phyloP scores from a whole-genome alignment of 169 alveolate genomes.

The Plasmodium yoelii region DNA sequence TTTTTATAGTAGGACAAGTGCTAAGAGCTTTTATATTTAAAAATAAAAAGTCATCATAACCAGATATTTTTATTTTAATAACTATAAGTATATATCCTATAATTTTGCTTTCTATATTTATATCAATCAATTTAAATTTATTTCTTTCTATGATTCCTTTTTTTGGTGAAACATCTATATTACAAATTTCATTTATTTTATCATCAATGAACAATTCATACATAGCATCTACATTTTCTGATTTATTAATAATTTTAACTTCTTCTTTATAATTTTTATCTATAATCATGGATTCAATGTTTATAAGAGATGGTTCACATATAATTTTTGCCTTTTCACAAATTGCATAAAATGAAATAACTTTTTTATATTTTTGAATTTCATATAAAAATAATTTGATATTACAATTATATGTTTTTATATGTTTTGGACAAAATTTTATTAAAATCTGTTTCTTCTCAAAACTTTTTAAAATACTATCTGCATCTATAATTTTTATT shows the following conservation, averaged over 20 bases:
- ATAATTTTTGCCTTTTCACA: constrained; percentile 25
- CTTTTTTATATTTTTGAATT: constrained; percentile 49
- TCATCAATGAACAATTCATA: constrained; percentile 61
- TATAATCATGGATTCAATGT: constrained; percentile 50
- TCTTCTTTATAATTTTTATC: constrained; percentile 50
- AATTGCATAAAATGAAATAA: constrained; percentile 32
- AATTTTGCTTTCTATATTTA: constrained; percentile 46
- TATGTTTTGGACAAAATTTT: constrained; percentile 48
- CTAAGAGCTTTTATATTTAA: constrained; percentile 54
- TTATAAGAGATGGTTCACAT: constrained; percentile 37
- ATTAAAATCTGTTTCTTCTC: constrained; percentile 31
- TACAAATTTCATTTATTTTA: constrained; percentile 29
- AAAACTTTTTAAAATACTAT: constrained; percentile 6
- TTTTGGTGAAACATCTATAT: constrained; percentile 16
- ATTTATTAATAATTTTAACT: constrained; percentile 39
- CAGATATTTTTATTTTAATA: constrained; percentile 51
- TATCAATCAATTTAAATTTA: constrained; percentile 12
- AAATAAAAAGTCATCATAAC: constrained; percentile 61
- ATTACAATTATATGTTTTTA: constrained; percentile 18
- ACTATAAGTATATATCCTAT: constrained; percentile 62
- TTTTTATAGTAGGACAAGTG: constrained; percentile 66
- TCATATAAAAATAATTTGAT: constrained; percentile 36
- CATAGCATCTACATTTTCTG: constrained; percentile 39
- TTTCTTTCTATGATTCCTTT: constrained; percentile 44
- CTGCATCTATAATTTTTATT: constrained; percentile 20